phyloP scores from a whole-genome alignment of 148 eudicot genomes.

The Fagopyrum homotropicum region DNA sequence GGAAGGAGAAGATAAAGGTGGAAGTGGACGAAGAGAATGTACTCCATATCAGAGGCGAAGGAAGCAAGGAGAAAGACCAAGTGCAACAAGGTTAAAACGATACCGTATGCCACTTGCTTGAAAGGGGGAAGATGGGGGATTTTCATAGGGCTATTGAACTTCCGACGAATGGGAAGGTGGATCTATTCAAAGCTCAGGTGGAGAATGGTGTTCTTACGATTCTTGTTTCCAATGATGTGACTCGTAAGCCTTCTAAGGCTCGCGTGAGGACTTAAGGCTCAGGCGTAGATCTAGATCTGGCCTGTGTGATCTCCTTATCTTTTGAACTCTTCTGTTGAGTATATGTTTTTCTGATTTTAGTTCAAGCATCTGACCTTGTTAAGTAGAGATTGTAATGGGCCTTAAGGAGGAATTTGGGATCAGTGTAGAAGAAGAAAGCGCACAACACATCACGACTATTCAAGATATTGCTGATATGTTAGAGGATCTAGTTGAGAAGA shows the following conservation, averaged over 20 bases:
- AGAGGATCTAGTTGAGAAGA: conserved; percentile 35
- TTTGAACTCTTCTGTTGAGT: neutral
- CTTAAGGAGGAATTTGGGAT: conserved; percentile 56
- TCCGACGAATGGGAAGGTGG: conserved; percentile 62
- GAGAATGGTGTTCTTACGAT: conserved; percentile 75
- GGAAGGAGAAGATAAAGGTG: conserved; percentile 66
- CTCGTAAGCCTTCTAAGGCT: conserved; percentile 48
- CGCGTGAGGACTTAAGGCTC: conserved; percentile 4
- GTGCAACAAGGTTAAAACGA: conserved; percentile 37
- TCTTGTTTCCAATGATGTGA: conserved; percentile 52
- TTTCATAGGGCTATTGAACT: conserved; percentile 60
- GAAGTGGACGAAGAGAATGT: conserved; percentile 74
- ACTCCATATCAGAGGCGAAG: conserved; percentile 56
- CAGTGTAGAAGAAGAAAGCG: conserved; percentile 55
- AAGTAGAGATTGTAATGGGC: conserved; percentile 62
- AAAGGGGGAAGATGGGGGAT: conserved; percentile 40
- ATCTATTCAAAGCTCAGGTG: conserved; percentile 72
- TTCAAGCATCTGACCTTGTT: neutral
- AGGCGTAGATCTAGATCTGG: no score
- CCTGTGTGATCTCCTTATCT: no score
- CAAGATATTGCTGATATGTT: conserved; percentile 61
- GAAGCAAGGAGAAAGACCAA: conserved; percentile 28
- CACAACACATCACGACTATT: conserved; percentile 50
- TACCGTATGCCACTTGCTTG: conserved; percentile 53
- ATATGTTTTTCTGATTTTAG: neutral